Conservation (phyloP, 208 protist species). For the Leishmania tarentolae region DNA sequence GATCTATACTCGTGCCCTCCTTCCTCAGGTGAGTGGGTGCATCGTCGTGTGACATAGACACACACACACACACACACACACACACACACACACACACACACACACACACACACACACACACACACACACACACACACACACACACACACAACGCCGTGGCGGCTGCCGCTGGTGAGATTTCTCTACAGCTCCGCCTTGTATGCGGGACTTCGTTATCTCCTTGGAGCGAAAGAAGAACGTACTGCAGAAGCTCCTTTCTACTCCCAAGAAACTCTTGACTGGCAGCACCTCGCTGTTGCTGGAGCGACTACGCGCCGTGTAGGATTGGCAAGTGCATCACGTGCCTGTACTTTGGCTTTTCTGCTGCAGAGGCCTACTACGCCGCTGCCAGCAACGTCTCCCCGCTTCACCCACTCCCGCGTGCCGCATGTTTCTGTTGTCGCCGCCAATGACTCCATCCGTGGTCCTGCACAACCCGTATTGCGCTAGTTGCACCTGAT, state of each 20-base stretch:
- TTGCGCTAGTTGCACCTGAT: constrained; percentile 39
- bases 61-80: neutral
- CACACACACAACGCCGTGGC: constrained; percentile 10
- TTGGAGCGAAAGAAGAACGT: constrained; percentile 50
- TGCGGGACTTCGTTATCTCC: constrained; percentile 37
- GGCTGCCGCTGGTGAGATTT: constrained; percentile 6
- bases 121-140: neutral
- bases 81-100: neutral
- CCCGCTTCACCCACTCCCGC: constrained; percentile 30
- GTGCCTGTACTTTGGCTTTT: constrained; percentile 53
- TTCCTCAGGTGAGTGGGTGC: neutral
- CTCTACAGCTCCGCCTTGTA: constrained; percentile 36
- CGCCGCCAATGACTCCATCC: constrained; percentile 52
- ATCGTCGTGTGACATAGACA: too few species aligned
- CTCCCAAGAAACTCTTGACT: constrained; percentile 34
- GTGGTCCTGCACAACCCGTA: constrained; percentile 28
- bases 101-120: neutral
- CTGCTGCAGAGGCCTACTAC: constrained; percentile 45
- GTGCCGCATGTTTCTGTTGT: constrained; percentile 53
- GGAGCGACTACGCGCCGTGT: constrained; percentile 26
- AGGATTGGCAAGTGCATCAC: constrained; percentile 54
- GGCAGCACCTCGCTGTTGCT: constrained; percentile 17
- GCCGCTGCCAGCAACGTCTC: constrained; percentile 40
- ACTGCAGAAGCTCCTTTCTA: constrained; percentile 33
- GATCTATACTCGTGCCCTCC: neutral